Evolutionary conservation across 371 early-diverging fungal species (phyloP), one percentile per base, ranked within the genome.

Genomic region (Batkoa obscura): DNA sequence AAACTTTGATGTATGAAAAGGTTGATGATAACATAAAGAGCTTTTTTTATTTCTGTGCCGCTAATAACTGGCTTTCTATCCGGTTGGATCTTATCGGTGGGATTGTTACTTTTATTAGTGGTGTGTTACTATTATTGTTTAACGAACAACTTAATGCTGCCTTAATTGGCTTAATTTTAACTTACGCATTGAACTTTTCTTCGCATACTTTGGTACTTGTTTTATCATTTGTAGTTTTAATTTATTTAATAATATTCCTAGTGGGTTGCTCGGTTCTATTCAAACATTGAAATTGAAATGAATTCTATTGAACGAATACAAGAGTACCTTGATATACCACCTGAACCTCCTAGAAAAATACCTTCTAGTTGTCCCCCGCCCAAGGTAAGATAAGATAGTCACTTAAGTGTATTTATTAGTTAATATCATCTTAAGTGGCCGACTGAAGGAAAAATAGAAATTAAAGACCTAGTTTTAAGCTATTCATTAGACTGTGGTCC

Each of bases 61-160:
- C 78, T 50, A 89, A 87, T 68, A 79, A 88, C 33, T 89, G 90
- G 91, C 74, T 89, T 36, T 75, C 74, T 55, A 62, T 83, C 23
- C 81, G 89, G 3, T 76, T 80, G 31, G 83, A 80, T 32, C 34
- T 79, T 2, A 68, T 76, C 17, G 79, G 81, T 34, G 76, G 84
- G 1, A 13, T 72, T 3, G 76, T 90, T 39, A 70, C 77, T 46
- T 75, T 81, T 43, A 31, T 58, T 33, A 68, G 79, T 43, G 81
- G 76, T 12, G 69, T 64, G 17, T 70, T 74, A 42, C 65, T 76
- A 50, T 57, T 71, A 36, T 47, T 48, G 36, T 60, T 65, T 17
- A 43, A 67, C 17, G 65, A 75, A 10, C 60, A 65, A 37, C 50
- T 86, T 37, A 72, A 73, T 59, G 73, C 87, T 1, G 79, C 81